A percentile compares a stretch with the other conserved stretches of the same genome.
These are phyloP conservation scores for Radiomyces spectabilis DNA, from an alignment of 192 early-diverging fungal species.

Conservation along the genomic window DNA sequence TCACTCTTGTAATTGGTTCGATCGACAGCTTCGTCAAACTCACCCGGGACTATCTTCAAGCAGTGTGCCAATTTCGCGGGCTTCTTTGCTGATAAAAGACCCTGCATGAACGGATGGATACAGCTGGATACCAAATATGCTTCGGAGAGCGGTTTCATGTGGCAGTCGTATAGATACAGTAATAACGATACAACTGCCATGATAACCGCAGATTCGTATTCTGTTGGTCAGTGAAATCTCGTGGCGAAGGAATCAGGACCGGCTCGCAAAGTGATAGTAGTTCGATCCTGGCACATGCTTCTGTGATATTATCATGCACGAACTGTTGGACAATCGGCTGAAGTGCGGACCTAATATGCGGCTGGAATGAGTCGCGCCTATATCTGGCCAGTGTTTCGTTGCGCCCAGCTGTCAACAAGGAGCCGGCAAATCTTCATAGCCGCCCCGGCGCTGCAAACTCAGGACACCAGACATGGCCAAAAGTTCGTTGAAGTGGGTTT, in stretches of 20 bases:
- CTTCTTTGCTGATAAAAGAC: conserved; percentile 8
- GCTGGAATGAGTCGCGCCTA: conserved; percentile 1
- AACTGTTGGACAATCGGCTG: conserved; percentile 3
- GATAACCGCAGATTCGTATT: conserved; percentile 8
- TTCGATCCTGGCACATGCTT: conserved; percentile 4
- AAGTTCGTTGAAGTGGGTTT: not conserved
- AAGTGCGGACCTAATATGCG: not conserved
- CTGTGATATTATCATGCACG: conserved; percentile 2
- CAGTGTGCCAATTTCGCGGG: conserved; percentile 3
- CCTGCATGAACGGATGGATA: no score
- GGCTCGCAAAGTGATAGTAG: conserved; percentile 6
- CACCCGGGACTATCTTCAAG: conserved; percentile 1
- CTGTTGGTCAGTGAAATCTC: not conserved
- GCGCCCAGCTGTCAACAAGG: conserved; percentile 1
- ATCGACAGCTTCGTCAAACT: conserved; percentile 4
- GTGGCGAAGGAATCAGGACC: conserved; percentile 1
- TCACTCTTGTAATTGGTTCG: conserved; percentile 10
- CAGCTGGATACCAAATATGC: conserved; percentile 5
- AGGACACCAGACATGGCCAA: not conserved
- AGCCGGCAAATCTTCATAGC: conserved; percentile 4
- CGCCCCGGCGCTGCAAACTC: not conserved
- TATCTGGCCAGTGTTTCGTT: not conserved
- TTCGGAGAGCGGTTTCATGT: conserved; percentile 9
- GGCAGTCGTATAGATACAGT: conserved; percentile 7
- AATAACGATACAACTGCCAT: conserved; percentile 7